Evolutionary conservation across 2,329 filamentous ascomycete species (phyloP).

Genomic region (Didymella pinodella): DNA sequence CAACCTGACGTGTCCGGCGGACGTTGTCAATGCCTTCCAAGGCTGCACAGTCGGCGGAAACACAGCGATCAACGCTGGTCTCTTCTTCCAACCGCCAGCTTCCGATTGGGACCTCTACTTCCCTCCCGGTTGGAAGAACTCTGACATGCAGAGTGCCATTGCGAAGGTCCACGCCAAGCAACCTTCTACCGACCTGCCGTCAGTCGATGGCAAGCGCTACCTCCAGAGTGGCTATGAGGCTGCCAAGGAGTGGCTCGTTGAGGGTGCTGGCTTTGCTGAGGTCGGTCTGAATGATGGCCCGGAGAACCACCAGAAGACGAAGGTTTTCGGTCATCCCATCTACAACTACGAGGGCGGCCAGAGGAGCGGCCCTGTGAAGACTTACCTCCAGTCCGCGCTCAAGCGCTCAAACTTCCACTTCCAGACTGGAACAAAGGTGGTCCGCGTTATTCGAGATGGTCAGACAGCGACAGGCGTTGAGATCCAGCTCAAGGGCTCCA

Average conservation of each 20-base stretch:
- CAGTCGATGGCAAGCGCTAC: conserved; percentile 56
- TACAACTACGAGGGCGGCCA: conserved; percentile 61
- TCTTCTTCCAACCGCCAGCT: conserved; percentile 63
- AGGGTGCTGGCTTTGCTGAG: conserved; percentile 57
- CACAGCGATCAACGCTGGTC: conserved; percentile 63
- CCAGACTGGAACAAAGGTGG: conserved; percentile 54
- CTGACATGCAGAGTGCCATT: conserved; percentile 59
- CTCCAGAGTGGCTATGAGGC: conserved; percentile 59
- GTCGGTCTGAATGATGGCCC: conserved; percentile 58
- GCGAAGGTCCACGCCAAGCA: conserved; percentile 56
- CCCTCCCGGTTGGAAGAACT: conserved; percentile 60
- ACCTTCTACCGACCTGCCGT: conserved; percentile 56
- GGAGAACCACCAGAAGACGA: conserved; percentile 53
- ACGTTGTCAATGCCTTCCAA: conserved; percentile 54
- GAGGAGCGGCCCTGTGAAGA: conserved; percentile 59
- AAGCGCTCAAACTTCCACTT: conserved; percentile 46
- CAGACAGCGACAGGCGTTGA: conserved; percentile 56
- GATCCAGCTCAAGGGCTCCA: conserved; percentile 45
- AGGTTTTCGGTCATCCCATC: conserved; percentile 59
- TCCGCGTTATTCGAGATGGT: conserved; percentile 54
- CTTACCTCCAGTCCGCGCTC: conserved; percentile 61
- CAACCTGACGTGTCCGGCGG: conserved; percentile 53
- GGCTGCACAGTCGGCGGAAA: conserved; percentile 63
- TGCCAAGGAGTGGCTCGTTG: conserved; percentile 60
- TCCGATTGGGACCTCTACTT: conserved; percentile 62